Conservation (phyloP, 2,329 filamentous ascomycete species). For the Paecilomyces fulvus region DNA sequence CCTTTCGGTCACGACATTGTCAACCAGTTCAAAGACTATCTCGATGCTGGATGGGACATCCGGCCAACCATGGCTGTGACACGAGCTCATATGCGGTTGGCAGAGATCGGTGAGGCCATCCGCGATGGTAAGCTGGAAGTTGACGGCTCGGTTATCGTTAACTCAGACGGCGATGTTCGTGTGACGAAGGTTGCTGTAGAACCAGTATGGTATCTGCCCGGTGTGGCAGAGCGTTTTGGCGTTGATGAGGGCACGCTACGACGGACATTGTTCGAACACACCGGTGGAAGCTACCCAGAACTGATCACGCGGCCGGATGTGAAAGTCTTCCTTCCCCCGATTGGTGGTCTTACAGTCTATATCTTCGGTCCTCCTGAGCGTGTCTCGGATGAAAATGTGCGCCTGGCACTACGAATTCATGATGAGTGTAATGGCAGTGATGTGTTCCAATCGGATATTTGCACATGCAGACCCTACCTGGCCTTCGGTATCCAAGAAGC, state of each 20-base stretch:
- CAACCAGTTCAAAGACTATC: constrained; percentile 66
- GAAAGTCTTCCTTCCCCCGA: constrained; percentile 91
- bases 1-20: constrained; percentile 83
- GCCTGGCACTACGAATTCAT: constrained; percentile 75
- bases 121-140: constrained; percentile 62
- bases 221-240: constrained; percentile 84
- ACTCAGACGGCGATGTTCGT: constrained; percentile 73
- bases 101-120: constrained; percentile 86
- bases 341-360: constrained; percentile 92
- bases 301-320: constrained; percentile 90
- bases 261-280: constrained; percentile 86
- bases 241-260: constrained; percentile 83
- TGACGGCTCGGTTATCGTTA: constrained; percentile 87
- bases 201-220: constrained; percentile 81
- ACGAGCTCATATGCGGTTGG: constrained; percentile 91
- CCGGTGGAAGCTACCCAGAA: constrained; percentile 92
- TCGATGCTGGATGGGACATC: constrained; percentile 65
- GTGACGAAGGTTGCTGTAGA: constrained; percentile 97
- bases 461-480: constrained; percentile 84
- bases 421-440: constrained; percentile 93
- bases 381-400: constrained; percentile 77
- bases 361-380: constrained; percentile 93
- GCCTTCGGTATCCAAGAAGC: constrained; percentile 97
- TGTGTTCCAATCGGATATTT: constrained; percentile 96
- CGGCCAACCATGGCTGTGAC: constrained; percentile 87